Conservation (phyloP, 1,284 basidiomycete species). For the Phlebopus sp. region DNA sequence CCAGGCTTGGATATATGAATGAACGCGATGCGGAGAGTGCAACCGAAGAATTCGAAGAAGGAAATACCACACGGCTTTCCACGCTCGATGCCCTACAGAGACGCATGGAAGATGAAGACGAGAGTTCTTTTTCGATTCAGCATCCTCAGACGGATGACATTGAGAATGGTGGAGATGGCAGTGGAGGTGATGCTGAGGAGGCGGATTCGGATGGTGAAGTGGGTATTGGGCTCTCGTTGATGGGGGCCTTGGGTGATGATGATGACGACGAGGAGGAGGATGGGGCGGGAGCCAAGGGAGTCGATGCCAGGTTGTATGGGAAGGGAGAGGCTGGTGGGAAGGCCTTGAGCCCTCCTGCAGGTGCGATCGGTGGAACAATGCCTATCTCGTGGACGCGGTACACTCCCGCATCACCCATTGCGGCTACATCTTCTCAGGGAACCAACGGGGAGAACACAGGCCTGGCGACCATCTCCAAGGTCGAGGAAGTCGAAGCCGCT, state of each 20-base stretch:
- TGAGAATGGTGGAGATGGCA: not conserved
- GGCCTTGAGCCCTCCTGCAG: not conserved
- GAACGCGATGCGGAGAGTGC: not conserved
- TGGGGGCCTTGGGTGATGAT: slow-evolving; percentile 47
- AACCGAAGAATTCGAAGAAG: slow-evolving; percentile 13
- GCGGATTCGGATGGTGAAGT: slow-evolving; percentile 53
- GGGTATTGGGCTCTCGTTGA: slow-evolving; percentile 65
- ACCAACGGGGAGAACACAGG: not conserved
- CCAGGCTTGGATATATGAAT: not conserved
- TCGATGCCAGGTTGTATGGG: not conserved
- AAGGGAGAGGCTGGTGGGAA: slow-evolving; percentile 5
- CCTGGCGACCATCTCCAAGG: not conserved
- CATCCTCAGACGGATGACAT: not conserved
- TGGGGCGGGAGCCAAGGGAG: slow-evolving; percentile 10
- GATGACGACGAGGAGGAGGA: slow-evolving; percentile 33
- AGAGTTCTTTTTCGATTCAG: slow-evolving; percentile 3
- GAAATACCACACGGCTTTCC: slow-evolving; percentile 22
- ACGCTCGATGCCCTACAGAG: slow-evolving; percentile 26
- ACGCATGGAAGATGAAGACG: slow-evolving; percentile 19
- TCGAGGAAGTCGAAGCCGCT: slow-evolving; percentile 4
- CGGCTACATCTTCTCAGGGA: not conserved
- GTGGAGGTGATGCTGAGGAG: slow-evolving; percentile 8
- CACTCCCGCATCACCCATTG: slow-evolving; percentile 23
- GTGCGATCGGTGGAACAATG: not conserved
- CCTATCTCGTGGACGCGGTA: slow-evolving; percentile 30